A percentile compares a stretch with the other conserved stretches of the same genome.
phyloP scores from a whole-genome alignment of 345 rosid species.

The Eucalyptus albens region DNA sequence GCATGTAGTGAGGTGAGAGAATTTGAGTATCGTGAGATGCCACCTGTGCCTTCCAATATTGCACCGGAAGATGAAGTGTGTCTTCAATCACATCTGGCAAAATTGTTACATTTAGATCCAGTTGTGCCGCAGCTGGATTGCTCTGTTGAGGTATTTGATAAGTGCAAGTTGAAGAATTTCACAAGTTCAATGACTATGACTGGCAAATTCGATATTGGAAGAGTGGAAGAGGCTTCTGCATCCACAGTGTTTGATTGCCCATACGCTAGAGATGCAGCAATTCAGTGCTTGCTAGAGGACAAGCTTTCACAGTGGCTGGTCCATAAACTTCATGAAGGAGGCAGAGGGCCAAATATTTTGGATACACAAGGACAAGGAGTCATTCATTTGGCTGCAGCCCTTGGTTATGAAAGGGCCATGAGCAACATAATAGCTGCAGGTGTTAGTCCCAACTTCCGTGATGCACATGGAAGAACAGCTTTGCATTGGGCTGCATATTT shows the following conservation, averaged over 20 bases:
- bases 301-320: conserved; percentile 44
- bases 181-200: conserved; percentile 4
- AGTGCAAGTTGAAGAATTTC: conserved; percentile 21
- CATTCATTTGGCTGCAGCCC: conserved; percentile 49
- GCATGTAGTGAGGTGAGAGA: conserved; percentile 75
- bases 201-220: background rate
- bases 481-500: conserved; percentile 65
- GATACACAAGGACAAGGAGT: conserved; percentile 53
- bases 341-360: conserved; percentile 30
- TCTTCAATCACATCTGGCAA: conserved; percentile 35
- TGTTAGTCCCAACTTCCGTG: conserved; percentile 45
- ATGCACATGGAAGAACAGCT: conserved; percentile 43
- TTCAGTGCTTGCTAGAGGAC: conserved; percentile 29
- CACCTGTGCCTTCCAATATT: background rate
- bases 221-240: background rate
- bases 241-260: background rate
- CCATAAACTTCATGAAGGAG: conserved; percentile 32
- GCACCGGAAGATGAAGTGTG: conserved; percentile 9
- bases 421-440: conserved; percentile 37
- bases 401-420: conserved; percentile 57
- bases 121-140: conserved; percentile 17
- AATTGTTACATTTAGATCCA: conserved; percentile 9
- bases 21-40: conserved; percentile 47
- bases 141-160: conserved; percentile 13
- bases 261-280: conserved; percentile 16